Evolutionary conservation across 768 basidiomycete species (phyloP).

Genomic region (Suillus ampliporus): DNA sequence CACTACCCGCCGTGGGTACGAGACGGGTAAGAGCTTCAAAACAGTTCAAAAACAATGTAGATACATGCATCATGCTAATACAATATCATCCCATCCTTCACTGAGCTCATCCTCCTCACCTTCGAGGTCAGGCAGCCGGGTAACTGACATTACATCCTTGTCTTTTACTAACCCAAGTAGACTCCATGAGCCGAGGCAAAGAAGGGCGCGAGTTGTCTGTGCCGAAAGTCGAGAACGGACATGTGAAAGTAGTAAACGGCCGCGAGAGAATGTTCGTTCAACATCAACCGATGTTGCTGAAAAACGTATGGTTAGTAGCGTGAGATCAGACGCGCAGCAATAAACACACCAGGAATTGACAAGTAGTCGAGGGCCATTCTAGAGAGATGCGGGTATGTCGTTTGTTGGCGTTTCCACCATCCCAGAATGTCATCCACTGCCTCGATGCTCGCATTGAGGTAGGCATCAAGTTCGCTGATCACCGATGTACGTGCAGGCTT

Average conservation of each 20-base stretch:
- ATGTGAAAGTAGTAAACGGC: conserved; percentile 33
- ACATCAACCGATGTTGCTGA: conserved; percentile 34
- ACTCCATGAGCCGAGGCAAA: conserved; percentile 43
- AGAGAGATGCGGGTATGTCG: conserved; percentile 35
- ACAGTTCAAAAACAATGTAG: too few relatives aligned
- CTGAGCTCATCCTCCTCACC: conserved; percentile 10
- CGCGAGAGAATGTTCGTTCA: conserved; percentile 26
- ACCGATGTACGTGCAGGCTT: neutral
- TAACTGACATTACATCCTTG: conserved; percentile 23
- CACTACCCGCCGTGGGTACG: too few relatives aligned
- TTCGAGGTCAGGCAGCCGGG: conserved; percentile 6
- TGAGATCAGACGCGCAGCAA: conserved; percentile 41
- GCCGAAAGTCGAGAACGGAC: conserved; percentile 30
- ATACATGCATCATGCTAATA: too few relatives aligned
- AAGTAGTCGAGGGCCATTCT: conserved; percentile 2
- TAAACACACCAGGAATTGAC: neutral
- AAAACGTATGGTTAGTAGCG: too few relatives aligned
- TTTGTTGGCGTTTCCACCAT: conserved; percentile 30
- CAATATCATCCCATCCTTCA: neutral
- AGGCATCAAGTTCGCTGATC: conserved; percentile 30
- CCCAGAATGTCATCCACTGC: conserved; percentile 24
- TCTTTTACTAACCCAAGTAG: conserved; percentile 28
- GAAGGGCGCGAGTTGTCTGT: conserved; percentile 32
- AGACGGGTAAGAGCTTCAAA: too few relatives aligned
- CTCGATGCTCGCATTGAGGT: conserved; percentile 31